Percentiles rank a stretch among this genome's conserved stretches.
Evolutionary conservation across 164 flowering plant genomes (phyloP).

Genomic region (Paratinospora sagittata): DNA sequence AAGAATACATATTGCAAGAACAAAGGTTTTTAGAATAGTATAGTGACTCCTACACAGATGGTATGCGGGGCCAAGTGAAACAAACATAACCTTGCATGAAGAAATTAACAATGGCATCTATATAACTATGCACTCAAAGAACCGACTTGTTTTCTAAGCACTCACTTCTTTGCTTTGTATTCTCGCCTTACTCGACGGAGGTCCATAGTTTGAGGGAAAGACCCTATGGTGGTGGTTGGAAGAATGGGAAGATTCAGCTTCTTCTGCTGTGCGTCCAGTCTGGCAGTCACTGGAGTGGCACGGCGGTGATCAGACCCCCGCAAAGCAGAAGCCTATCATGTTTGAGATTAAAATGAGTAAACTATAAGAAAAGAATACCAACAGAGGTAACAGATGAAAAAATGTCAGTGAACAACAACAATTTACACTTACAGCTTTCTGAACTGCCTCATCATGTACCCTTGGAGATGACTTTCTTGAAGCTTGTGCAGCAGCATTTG

Average conservation of each 20-base stretch:
- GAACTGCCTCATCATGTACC: conserved; percentile 22
- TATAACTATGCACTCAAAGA: too few relatives aligned
- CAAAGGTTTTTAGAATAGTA: too few relatives aligned
- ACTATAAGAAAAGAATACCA: too few relatives aligned
- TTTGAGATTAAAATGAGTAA: too few relatives aligned
- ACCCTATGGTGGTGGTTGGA: conserved; percentile 76
- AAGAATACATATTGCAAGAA: too few relatives aligned
- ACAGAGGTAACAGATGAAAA: too few relatives aligned
- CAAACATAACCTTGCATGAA: too few relatives aligned
- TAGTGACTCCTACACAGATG: too few relatives aligned
- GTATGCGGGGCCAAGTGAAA: too few relatives aligned
- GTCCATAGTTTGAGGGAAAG: conserved; percentile 78
- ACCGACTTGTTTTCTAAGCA: too few relatives aligned
- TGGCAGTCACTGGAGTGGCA: conserved; percentile 59
- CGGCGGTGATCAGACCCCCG: conserved; percentile 73
- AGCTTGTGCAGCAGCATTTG: conserved; percentile 20
- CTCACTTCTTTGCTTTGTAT: conserved; percentile 66
- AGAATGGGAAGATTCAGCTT: conserved; percentile 65
- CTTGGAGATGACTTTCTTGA: conserved; percentile 19
- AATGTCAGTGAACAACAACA: neutral
- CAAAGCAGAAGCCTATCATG: conserved; percentile 69
- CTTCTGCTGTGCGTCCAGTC: conserved; percentile 69
- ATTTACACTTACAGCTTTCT: conserved; percentile 16
- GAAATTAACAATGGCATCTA: too few relatives aligned
- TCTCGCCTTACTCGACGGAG: conserved; percentile 78